Base-by-base conservation (phyloP, 2,329 filamentous ascomycete genomes). In the Fusarium transvaalense region DNA sequence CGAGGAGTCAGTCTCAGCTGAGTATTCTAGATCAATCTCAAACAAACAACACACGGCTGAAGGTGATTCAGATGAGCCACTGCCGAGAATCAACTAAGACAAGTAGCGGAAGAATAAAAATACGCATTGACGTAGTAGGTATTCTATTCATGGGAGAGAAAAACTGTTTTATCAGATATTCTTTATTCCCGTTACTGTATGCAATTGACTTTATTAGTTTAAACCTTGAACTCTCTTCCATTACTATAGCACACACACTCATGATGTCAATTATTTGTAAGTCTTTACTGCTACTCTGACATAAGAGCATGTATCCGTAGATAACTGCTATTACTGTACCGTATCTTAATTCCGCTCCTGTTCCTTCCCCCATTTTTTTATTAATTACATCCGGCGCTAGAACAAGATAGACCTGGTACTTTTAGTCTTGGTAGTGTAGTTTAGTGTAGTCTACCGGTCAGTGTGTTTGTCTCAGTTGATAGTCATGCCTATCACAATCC, bases 391-490 rank as follows among this genome's bases (percentile, higher is more conserved):
- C 43, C 34, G 38, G 6, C 52, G 47, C 39, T 48, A 65, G 47
- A 65, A 65, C 37, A 42, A 51, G 46, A 57, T 21, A 57, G 61
- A n/a, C 41, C 53, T 14, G 21, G 39, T 48, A 31, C 32, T 25
- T 32, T 48, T 48, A 35, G 46, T 42, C 23, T n/a, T 17, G 23
- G n/a, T n/a, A n/a, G n/a, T n/a, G n/a, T n/a, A n/a, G n/a, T n/a
- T n/a, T 43, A 43, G 41, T 32, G 35, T 48, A 25, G 23, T 25
- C 23, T 25, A 52, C 31, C 63, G n/a, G 61, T 48, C 48, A 57
- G 34, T 55, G 62, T 61, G 61, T 50, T 17, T 66, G 63, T 66
- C 55, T 61, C 54, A 64, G 64, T 60, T 64, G 39, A 50, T 31
- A 45, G 15, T 35, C 6, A 25, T 43, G 14, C 21, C 46, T 65